These are phyloP conservation scores for Eimeria acervulina DNA, from an alignment of 169 alveolate genomes.

Conservation along the genomic window DNA sequence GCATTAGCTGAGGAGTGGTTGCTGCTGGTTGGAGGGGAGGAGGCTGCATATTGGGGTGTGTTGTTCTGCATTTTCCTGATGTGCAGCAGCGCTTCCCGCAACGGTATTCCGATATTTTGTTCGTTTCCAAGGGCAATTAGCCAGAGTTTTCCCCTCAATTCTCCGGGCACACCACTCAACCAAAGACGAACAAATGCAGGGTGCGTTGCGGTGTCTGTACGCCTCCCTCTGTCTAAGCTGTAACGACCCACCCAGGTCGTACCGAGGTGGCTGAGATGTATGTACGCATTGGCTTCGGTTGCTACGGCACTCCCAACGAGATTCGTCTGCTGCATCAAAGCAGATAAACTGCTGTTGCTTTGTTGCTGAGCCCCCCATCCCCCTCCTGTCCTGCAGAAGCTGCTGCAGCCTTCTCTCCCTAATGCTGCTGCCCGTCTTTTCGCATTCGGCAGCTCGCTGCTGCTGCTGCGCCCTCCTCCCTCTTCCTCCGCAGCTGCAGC, in stretches of 20 bases:
- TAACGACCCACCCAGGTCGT: slow-evolving; percentile 48
- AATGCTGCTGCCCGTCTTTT: background rate
- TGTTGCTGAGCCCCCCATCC: background rate
- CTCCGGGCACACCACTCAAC: slow-evolving; percentile 75
- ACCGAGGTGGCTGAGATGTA: slow-evolving; percentile 45
- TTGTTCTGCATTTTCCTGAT: background rate
- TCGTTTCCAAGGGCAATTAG: slow-evolving; percentile 78
- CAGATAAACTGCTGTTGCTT: background rate
- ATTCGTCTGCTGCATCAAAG: slow-evolving; percentile 13
- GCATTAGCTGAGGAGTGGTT: background rate
- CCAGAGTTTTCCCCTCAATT: slow-evolving; percentile 74
- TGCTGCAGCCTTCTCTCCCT: background rate
- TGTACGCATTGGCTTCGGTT: slow-evolving; percentile 38
- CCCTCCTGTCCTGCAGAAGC: background rate
- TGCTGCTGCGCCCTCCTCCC: background rate
- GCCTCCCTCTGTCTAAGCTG: slow-evolving; percentile 53
- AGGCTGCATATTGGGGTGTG: background rate
- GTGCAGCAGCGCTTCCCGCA: slow-evolving; percentile 3
- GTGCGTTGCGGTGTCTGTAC: slow-evolving; percentile 66
- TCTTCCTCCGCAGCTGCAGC: background rate
- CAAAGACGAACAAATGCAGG: slow-evolving; percentile 58
- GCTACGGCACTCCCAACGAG: slow-evolving; percentile 27
- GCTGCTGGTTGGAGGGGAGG: background rate
- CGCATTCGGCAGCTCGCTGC: background rate
- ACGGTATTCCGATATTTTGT: slow-evolving; percentile 27